phyloP scores from a whole-genome alignment of 495 filamentous ascomycete genomes.

The Hyaloscypha variabilis region DNA sequence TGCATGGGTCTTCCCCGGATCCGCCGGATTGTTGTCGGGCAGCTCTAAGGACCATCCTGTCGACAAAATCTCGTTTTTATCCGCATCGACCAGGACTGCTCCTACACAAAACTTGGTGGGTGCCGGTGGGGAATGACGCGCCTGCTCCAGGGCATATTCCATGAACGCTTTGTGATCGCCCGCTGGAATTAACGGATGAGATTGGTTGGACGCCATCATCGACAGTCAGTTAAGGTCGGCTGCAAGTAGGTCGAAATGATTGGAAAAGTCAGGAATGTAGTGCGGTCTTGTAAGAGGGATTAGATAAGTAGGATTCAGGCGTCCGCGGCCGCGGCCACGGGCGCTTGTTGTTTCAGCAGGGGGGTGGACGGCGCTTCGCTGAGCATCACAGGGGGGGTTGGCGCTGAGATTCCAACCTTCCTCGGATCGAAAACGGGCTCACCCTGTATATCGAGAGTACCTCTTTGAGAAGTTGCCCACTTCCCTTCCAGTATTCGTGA shows the following conservation, averaged over 20 bases:
- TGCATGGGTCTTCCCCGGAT: slow-evolving; percentile 66
- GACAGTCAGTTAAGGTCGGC: neutral
- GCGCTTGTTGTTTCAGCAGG: no score
- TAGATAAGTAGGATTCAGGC: no score
- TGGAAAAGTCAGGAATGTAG: neutral
- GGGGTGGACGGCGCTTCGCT: no score
- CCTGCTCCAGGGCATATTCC: slow-evolving; percentile 69
- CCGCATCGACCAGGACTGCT: slow-evolving; percentile 69
- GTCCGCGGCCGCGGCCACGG: no score
- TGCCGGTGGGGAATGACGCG: slow-evolving; percentile 73
- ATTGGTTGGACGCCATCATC: slow-evolving; percentile 27
- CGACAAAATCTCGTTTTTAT: slow-evolving; percentile 64
- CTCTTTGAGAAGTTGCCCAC: no score
- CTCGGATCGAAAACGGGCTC: no score
- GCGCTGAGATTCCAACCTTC: no score
- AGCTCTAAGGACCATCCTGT: slow-evolving; percentile 90
- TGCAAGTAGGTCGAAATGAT: neutral
- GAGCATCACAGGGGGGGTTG: no score
- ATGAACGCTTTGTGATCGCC: slow-evolving; percentile 68
- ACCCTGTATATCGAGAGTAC: no score
- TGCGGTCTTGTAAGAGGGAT: neutral
- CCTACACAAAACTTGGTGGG: slow-evolving; percentile 92
- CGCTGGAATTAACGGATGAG: slow-evolving; percentile 36
- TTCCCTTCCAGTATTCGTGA: no score
- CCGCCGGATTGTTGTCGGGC: slow-evolving; percentile 60